phyloP scores from a whole-genome alignment of 805 yeast species.

The Millerozyma acaciae region DNA sequence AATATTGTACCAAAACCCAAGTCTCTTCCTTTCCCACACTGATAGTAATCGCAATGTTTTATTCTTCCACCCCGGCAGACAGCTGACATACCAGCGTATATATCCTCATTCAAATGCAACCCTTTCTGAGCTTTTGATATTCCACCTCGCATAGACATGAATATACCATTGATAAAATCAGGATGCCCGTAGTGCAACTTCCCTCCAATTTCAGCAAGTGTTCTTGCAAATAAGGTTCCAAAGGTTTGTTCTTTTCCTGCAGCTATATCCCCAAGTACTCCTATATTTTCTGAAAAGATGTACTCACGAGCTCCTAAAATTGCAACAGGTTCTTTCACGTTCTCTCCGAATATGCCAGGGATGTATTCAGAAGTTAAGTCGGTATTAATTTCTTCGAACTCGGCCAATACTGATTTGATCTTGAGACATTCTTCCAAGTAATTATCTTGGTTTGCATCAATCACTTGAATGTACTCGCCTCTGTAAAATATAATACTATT shows the following conservation, averaged over 20 bases:
- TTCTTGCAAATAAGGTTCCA: constrained; percentile 92
- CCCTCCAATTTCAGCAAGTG: constrained; percentile 90
- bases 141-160: constrained; percentile 95
- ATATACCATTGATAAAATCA: constrained; percentile 84
- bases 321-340: constrained; percentile 53
- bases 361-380: constrained; percentile 52
- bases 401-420: constrained; percentile 81
- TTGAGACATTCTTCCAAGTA: constrained; percentile 92
- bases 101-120: constrained; percentile 88
- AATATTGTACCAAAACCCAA: constrained; percentile 88
- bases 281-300: constrained; percentile 88
- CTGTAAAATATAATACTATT: constrained; percentile 81
- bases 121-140: constrained; percentile 94
- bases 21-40: constrained; percentile 96
- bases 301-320: constrained; percentile 94
- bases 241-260: constrained; percentile 97
- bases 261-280: constrained; percentile 91
- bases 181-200: constrained; percentile 97
- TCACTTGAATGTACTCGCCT: constrained; percentile 91
- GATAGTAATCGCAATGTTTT: constrained; percentile 92
- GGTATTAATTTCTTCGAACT: constrained; percentile 75
- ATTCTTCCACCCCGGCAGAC: constrained; percentile 86
- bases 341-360: constrained; percentile 41
- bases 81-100: constrained; percentile 93
- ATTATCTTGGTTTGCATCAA: constrained; percentile 96